phyloP scores from a whole-genome alignment of 2,329 filamentous ascomycete genomes.

The Fusarium domesticum region DNA sequence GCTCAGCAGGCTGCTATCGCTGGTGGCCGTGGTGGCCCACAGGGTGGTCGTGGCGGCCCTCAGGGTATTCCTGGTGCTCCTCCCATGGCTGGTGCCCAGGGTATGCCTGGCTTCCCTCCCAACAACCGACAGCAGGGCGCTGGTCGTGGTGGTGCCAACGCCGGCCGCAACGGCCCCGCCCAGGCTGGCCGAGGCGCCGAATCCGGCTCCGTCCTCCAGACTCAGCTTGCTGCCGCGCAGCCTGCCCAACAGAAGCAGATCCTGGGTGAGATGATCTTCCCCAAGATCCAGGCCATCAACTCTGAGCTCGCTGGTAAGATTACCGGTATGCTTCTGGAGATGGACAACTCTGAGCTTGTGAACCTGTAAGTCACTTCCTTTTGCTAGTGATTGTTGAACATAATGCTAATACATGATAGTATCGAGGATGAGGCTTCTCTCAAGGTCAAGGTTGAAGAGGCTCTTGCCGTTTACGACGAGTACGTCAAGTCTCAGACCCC shows the following conservation, averaged over 20 bases:
- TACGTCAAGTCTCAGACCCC: slow-evolving; percentile 82
- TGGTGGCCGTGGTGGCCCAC: slow-evolving; percentile 62
- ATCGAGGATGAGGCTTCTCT: slow-evolving; percentile 88
- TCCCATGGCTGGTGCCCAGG: slow-evolving; percentile 51
- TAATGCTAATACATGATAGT: slow-evolving; percentile 43
- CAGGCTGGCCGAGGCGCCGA: slow-evolving; percentile 48
- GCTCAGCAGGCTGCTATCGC: slow-evolving; percentile 59
- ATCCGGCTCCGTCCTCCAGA: slow-evolving; percentile 46
- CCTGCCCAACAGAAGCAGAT: slow-evolving; percentile 95
- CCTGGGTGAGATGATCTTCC: slow-evolving; percentile 95
- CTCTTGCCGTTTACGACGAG: slow-evolving; percentile 95
- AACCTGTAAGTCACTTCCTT: slow-evolving; percentile 72
- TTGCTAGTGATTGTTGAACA: slow-evolving; percentile 17
- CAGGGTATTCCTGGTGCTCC: slow-evolving; percentile 68
- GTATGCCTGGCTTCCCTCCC: slow-evolving; percentile 56
- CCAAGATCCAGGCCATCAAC: slow-evolving; percentile 95
- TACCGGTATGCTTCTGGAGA: slow-evolving; percentile 98
- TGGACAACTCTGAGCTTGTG: slow-evolving; percentile 94
- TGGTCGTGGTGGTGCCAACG: slow-evolving; percentile 44
- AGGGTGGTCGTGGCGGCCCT: slow-evolving; percentile 62
- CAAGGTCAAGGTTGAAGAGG: slow-evolving; percentile 94
- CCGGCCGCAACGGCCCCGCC: slow-evolving; percentile 44
- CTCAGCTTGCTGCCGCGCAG: slow-evolving; percentile 54
- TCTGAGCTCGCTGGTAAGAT: slow-evolving; percentile 97
- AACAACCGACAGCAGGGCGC: slow-evolving; percentile 53